phyloP scores from a whole-genome alignment of 169 alveolate genomes.

The Cryptosporidium andersoni region DNA sequence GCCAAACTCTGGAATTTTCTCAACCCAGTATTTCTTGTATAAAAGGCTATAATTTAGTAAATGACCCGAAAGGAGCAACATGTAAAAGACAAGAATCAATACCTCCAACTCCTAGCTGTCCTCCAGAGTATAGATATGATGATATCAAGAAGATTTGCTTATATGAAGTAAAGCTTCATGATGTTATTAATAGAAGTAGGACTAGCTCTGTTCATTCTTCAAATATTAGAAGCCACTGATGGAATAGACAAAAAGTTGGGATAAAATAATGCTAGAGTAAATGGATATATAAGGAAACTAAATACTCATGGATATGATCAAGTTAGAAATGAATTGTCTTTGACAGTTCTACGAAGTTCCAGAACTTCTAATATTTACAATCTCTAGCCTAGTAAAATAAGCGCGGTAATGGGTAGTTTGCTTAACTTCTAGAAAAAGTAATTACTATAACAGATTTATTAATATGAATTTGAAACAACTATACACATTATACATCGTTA shows the following conservation, averaged over 20 bases:
- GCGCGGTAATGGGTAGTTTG: too few relatives aligned
- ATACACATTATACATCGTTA: too few relatives aligned
- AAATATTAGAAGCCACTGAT: too few relatives aligned
- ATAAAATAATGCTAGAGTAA: too few relatives aligned
- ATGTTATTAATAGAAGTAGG: constrained; percentile 39
- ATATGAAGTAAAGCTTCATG: constrained; percentile 63
- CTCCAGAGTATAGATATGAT: constrained; percentile 69
- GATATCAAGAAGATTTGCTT: constrained; percentile 20
- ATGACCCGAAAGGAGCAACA: constrained; percentile 34
- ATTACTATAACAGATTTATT: too few relatives aligned
- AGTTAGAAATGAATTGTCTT: too few relatives aligned
- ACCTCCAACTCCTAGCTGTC: constrained; percentile 67
- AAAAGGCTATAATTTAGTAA: constrained; percentile 35
- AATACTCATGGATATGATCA: too few relatives aligned
- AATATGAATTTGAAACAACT: too few relatives aligned
- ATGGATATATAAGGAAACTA: too few relatives aligned
- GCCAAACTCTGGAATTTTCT: constrained; percentile 40
- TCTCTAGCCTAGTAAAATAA: too few relatives aligned
- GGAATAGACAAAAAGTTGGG: too few relatives aligned
- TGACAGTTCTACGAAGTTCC: background rate
- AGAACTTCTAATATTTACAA: background rate
- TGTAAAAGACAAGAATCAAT: constrained; percentile 41
- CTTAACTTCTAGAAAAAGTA: too few relatives aligned
- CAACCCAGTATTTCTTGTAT: constrained; percentile 51
- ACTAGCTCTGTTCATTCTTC: background rate